A percentile compares a stretch with the other conserved stretches of the same genome.
Conservation (phyloP, 345 rosid species). For the Brassica incana region DNA sequence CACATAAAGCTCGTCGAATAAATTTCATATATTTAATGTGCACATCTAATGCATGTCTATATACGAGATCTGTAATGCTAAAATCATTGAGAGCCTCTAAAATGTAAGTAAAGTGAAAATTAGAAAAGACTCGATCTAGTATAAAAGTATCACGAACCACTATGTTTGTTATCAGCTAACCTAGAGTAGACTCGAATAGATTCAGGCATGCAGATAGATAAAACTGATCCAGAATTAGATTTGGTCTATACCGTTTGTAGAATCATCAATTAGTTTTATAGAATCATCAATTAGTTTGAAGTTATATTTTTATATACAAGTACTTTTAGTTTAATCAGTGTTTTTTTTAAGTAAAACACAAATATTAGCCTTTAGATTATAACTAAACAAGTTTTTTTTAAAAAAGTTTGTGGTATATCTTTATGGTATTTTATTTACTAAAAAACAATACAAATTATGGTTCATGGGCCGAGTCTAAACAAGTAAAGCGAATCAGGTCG, state of each 20-base stretch:
- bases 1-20: neutral
- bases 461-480: neutral
- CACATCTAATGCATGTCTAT: neutral
- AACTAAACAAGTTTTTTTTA: neutral
- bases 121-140: neutral
- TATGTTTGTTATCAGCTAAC: neutral
- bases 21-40: neutral
- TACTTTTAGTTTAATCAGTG: neutral
- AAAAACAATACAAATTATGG: neutral
- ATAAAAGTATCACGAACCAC: neutral
- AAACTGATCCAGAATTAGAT: neutral
- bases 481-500: neutral
- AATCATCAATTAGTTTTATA: no score
- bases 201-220: neutral
- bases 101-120: neutral
- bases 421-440: neutral
- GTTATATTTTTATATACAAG: neutral
- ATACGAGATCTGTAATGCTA: neutral
- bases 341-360: neutral
- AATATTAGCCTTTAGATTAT: neutral
- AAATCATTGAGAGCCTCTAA: neutral
- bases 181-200: neutral
- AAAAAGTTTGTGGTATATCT: neutral
- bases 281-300: neutral
- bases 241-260: neutral